Percentiles rank a stretch among this genome's conserved stretches.
These are phyloP conservation scores for Ophiostoma ulmi DNA, from an alignment of 2,329 filamentous ascomycete species.

Conservation along the genomic window DNA sequence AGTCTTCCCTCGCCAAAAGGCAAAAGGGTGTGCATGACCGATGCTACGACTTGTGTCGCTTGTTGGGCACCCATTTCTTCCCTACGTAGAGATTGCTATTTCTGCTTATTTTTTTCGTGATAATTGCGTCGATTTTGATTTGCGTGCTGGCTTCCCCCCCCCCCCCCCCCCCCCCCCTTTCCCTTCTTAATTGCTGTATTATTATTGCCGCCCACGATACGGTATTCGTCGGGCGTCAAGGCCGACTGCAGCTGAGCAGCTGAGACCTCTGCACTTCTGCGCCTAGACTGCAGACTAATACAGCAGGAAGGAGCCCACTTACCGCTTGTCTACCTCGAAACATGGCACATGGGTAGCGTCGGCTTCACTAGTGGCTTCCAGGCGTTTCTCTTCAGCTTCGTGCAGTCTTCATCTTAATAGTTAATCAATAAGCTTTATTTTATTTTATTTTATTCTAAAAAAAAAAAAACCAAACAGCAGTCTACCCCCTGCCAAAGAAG, in stretches of 20 bases:
- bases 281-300: neutral
- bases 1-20: neutral
- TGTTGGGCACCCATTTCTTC: neutral
- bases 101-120: neutral
- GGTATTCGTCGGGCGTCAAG: neutral
- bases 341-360: neutral
- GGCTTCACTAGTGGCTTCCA: neutral
- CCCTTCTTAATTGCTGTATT: neutral
- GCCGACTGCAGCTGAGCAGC: neutral
- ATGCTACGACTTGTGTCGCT: neutral
- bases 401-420: too few relatives aligned
- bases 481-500: slow-evolving; percentile 17
- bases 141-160: neutral
- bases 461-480: neutral
- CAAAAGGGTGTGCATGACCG: slow-evolving; percentile 1
- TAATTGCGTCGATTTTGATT: neutral
- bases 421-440: neutral
- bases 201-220: neutral
- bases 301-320: neutral
- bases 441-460: neutral
- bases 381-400: neutral
- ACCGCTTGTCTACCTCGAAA: neutral
- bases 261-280: neutral
- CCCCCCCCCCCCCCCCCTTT: too few relatives aligned
- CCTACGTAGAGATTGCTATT: neutral